Evolutionary conservation across 2,329 filamentous ascomycete genomes (phyloP), one percentile per base, ranked within the genome.

Genomic region (Pyricularia grisea): DNA sequence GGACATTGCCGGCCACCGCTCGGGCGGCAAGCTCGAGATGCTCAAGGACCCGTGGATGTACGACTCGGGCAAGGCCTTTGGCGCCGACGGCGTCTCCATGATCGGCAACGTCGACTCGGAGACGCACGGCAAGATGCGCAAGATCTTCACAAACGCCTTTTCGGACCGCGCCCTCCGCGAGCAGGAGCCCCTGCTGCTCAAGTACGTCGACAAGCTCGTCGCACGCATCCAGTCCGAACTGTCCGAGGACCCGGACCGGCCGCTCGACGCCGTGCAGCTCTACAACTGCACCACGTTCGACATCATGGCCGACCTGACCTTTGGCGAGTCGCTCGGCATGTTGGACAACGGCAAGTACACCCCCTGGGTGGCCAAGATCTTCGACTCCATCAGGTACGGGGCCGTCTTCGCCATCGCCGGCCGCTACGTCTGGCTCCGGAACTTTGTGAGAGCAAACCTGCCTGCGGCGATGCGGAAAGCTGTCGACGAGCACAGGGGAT

Each of bases 251-350:
- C 71, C 42, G 10, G 50, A 61, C 17, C 67, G 28, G 68, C 73
- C 73, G 0, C 83, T 85, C 69, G 83, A 85, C 72, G 77, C 84
- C 67, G 82, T 85, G n/a, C 74, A 72, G 61, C 72, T 74, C 73
- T 75, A 67, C 69, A 74, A 71, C 64, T 74, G 42, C 68, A 68
- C 67, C 20, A 74, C 73, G 0, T 75, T 75, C 65, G 74, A 75
- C 33, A 68, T 74, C 11, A 72, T 74, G n/a, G 72, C 73, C 25
- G 73, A 75, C 30, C 65, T 75, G 36, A 69, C 69, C 36, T 75
- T 74, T 66, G 75, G 72, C 28, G 69, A 74, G 71, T 61, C 72
- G 6, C 74, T 75, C 66, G 72, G 72, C 12, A 73, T 73, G 64
- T 68, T 75, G 23, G 70, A 74, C 7, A 61, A 67, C 4, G 69